Conservation (phyloP, 805 yeast genomes). For the Candida dajiaensis region DNA sequence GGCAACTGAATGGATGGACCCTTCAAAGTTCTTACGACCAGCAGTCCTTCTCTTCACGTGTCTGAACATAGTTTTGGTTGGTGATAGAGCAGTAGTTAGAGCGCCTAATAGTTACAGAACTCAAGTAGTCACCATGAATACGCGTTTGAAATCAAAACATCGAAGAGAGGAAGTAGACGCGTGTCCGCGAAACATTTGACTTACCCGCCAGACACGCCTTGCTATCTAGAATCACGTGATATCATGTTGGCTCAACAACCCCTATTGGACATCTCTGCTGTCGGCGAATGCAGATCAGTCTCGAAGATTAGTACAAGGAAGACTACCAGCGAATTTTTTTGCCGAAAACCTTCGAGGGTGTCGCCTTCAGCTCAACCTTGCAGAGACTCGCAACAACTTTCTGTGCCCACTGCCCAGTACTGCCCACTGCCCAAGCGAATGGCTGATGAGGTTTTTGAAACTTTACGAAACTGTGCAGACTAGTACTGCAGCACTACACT, state of each 20-base stretch:
- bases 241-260: too few relatives aligned
- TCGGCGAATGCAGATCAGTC: not conserved
- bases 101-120: not conserved
- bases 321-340: too few relatives aligned
- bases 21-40: conserved; percentile 62
- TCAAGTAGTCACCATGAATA: not conserved
- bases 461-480: not conserved
- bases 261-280: too few relatives aligned
- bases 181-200: not conserved
- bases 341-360: not conserved
- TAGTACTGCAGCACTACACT: not conserved
- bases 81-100: not conserved
- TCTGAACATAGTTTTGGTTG: conserved; percentile 49
- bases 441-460: too few relatives aligned
- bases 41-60: conserved; percentile 70
- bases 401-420: too few relatives aligned
- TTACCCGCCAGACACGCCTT: not conserved
- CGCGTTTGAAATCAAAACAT: not conserved
- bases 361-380: not conserved
- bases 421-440: too few relatives aligned
- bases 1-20: conserved; percentile 23
- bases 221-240: not conserved
- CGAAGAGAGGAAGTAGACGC: not conserved
- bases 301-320: too few relatives aligned
- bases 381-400: not conserved